Evolutionary conservation across 495 filamentous ascomycete species (phyloP).

Genomic region (Penicillium paradoxum): DNA sequence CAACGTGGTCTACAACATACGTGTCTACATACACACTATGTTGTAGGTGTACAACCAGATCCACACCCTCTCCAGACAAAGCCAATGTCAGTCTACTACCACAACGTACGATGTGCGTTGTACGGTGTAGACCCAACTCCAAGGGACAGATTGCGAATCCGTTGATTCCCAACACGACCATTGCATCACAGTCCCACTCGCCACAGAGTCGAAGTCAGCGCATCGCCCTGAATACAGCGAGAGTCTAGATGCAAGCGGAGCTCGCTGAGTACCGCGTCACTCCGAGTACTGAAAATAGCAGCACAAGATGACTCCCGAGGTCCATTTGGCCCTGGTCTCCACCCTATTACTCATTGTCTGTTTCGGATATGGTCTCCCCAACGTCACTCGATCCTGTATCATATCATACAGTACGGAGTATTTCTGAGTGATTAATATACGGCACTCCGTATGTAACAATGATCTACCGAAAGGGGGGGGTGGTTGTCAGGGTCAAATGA

Average conservation of each 20-base stretch:
- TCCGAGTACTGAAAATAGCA: slow-evolving; percentile 4
- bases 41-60: neutral
- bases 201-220: neutral
- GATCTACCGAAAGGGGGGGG: slow-evolving; percentile 1
- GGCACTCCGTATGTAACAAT: neutral
- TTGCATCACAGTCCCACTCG: neutral
- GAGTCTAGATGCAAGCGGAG: slow-evolving; percentile 8
- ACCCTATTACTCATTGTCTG: slow-evolving; percentile 5
- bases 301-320: neutral
- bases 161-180: slow-evolving; percentile 8
- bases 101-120: neutral
- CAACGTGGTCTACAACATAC: neutral
- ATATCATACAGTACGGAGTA: neutral
- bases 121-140: neutral
- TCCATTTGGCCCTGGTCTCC: neutral
- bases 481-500: slow-evolving; percentile 1
- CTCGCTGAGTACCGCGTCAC: neutral
- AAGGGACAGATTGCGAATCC: slow-evolving; percentile 4
- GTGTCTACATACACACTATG: neutral
- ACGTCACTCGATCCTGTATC: slow-evolving; percentile 1
- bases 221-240: neutral
- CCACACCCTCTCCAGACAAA: neutral
- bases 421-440: neutral
- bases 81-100: neutral
- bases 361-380: neutral